Evolutionary conservation across 2,329 filamentous ascomycete genomes (phyloP), one percentile per base, ranked within the genome.

Genomic region (Eutypa lata): DNA sequence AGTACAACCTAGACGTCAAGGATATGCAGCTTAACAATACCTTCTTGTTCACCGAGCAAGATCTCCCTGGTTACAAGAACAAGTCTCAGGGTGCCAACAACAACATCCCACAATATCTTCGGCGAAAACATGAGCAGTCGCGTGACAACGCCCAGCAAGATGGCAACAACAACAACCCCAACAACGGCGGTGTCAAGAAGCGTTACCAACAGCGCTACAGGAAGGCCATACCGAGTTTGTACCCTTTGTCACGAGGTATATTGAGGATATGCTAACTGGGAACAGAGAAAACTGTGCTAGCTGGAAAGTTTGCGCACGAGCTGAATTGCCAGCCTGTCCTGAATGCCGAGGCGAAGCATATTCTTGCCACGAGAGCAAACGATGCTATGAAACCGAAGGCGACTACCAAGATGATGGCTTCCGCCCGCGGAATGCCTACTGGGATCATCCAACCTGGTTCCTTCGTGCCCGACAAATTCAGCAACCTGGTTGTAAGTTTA

Each of bases 41-140:
- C 19, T 96, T 89, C 68, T 78, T 97, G 52, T 99, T 99, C 67
- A 91, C 89, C 40, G 94, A 99, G 72, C 91, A 96, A 69, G 91
- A 97, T 65, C 80, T 96, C 21, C 89, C 91, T 1, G 90, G 90
- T 37, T 91, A 86, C 73, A 82, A 82, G 61, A 75, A 76, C 18
- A 81, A 79, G 68, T 81, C 81, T n/a, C 79, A 83, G 50, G 79
- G 80, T 8, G 73, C 81, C 3, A 80, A 78, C 44, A 79, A 76
- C 18, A 80, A 84, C 49, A 83, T 87, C 54, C 84, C 84, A 4
- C 72, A 77, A 5, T 78, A 82, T 35, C 72, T 87, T 24, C 65
- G 67, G 8, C 66, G 82, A 57, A 74, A 76, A 50, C 71, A 75
- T 44, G 73, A 72, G 57, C 64, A 64, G 35, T 72, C 72, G 49